phyloP scores from a whole-genome alignment of 371 early-diverging fungal species.

The Smittium culicis region DNA sequence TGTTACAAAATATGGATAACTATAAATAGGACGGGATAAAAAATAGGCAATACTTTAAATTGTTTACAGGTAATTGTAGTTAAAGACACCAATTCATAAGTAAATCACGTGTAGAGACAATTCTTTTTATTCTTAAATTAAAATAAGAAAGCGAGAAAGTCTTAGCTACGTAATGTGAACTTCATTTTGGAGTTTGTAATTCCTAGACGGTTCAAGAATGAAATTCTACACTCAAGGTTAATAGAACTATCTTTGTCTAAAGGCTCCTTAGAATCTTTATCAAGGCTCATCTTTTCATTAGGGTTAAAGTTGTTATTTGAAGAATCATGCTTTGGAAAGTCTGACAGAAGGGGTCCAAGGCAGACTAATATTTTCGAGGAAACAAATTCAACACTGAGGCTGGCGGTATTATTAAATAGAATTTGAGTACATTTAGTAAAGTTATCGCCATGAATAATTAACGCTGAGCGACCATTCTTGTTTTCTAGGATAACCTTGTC shows the following conservation, averaged over 20 bases:
- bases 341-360: constrained; percentile 24
- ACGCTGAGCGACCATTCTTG: constrained; percentile 8
- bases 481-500: not conserved
- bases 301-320: not conserved
- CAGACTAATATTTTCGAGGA: constrained; percentile 24
- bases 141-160: no score
- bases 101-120: no score
- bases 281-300: not conserved
- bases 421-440: constrained; percentile 47
- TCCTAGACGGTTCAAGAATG: not conserved
- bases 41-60: not conserved
- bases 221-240: not conserved
- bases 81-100: not conserved
- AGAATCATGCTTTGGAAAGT: constrained; percentile 10
- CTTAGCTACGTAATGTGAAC: not conserved
- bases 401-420: constrained; percentile 40
- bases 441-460: constrained; percentile 40
- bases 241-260: not conserved
- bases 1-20: not conserved
- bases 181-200: not conserved
- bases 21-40: not conserved
- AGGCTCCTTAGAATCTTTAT: not conserved
- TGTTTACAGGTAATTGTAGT: not conserved
- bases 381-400: constrained; percentile 22
- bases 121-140: no score